phyloP scores from a whole-genome alignment of 2,329 filamentous ascomycete genomes.

The Triangularia setosa region DNA sequence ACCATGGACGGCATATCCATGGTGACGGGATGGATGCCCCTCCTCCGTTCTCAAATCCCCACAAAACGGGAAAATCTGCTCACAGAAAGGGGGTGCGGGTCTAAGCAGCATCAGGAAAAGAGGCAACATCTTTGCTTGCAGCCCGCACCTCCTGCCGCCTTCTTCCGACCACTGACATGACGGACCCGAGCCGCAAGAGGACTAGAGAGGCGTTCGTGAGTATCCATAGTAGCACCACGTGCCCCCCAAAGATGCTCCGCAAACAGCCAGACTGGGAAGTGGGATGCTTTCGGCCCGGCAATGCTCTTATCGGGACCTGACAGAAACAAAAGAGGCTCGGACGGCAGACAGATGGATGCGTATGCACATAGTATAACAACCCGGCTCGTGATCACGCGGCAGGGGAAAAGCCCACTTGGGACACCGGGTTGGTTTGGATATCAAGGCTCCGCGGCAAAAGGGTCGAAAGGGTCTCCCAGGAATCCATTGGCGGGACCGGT shows the following conservation, averaged over 20 bases:
- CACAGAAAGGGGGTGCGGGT: conserved; percentile 8
- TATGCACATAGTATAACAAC: conserved; percentile 2
- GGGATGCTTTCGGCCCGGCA: conserved; percentile 20
- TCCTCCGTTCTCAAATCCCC: neutral
- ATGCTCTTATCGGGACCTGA: conserved; percentile 19
- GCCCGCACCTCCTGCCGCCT: conserved; percentile 6
- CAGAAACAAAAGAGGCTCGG: conserved; percentile 14
- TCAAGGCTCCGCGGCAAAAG: conserved; percentile 3
- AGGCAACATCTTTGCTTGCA: conserved; percentile 11
- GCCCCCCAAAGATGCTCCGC: conserved; percentile 10
- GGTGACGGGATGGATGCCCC: conserved; percentile 10
- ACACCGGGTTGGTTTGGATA: neutral
- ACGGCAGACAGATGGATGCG: conserved; percentile 5
- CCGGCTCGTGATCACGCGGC: conserved; percentile 21
- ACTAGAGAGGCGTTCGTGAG: conserved; percentile 14
- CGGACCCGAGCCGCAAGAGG: conserved; percentile 8
- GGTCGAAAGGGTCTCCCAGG: neutral
- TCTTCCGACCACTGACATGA: conserved; percentile 15
- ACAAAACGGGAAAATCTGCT: conserved; percentile 7
- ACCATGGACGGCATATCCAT: conserved; percentile 13
- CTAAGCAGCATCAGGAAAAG: neutral
- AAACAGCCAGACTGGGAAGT: conserved; percentile 7
- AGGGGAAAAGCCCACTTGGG: conserved; percentile 13
- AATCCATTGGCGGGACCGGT: conserved; percentile 17
- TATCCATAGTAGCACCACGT: conserved; percentile 16